Percentiles rank a stretch among this genome's conserved stretches.
Evolutionary conservation across 176 grass and related monocot genomes (phyloP).

Genomic region (Thalia dealbata): DNA sequence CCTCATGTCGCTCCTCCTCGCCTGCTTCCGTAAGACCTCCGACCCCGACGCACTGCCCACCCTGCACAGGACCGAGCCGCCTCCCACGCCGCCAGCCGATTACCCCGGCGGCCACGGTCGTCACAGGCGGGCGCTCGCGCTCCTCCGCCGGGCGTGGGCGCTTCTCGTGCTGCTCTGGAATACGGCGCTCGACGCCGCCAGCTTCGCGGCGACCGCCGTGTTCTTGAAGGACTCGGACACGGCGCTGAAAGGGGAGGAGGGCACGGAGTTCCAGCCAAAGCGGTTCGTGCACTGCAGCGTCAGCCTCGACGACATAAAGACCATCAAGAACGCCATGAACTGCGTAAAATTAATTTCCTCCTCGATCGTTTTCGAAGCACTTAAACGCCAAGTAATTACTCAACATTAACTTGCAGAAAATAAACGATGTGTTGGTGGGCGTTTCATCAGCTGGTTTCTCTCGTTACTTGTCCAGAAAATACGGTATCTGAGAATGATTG

Average conservation of each 20-base stretch:
- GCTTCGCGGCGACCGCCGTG: conserved; percentile 39
- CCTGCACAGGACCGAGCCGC: conserved; percentile 29
- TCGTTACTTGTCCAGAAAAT: conserved; percentile 46
- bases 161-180: conserved; percentile 33
- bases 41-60: conserved; percentile 38
- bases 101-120: no score
- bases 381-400: no score
- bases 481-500: no score
- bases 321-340: conserved; percentile 58
- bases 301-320: conserved; percentile 55
- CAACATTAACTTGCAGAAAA: no score
- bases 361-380: not conserved
- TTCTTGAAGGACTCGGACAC: conserved; percentile 56
- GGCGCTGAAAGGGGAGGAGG: conserved; percentile 31
- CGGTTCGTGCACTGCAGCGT: conserved; percentile 32
- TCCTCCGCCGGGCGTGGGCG: conserved; percentile 10
- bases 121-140: not conserved
- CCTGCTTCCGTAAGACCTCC: conserved; percentile 52
- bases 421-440: not conserved
- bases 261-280: conserved; percentile 51
- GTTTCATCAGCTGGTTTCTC: conserved; percentile 53
- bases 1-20: conserved; percentile 43
- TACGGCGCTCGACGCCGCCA: conserved; percentile 44
- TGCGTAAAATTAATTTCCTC: conserved; percentile 44
- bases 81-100: conserved; percentile 16